Base-by-base conservation (phyloP, 768 basidiomycete species). In the Collybiopsis luxurians region DNA sequence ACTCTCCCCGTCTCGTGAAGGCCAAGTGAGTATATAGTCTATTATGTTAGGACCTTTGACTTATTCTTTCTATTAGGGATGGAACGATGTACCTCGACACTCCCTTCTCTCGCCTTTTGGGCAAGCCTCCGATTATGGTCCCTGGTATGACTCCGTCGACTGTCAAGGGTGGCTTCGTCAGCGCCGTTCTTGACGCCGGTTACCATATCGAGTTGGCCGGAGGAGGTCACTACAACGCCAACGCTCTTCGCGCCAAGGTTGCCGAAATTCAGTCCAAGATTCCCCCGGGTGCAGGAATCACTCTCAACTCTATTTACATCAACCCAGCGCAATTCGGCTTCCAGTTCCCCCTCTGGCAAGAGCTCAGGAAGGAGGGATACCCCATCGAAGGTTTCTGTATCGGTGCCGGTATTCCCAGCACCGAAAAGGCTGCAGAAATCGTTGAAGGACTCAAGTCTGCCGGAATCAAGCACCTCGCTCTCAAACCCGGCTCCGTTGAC, bases 341-440 rank as follows among this genome's bases (percentile, higher is more conserved):
- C 89, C 96, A 99, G 71, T 85, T 93, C 71, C 97, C 97, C 17
- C 78, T 98, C 13, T 99, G 97, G 97, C 92, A 95, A 70, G 92
- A 97, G 73, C 90, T 99, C 90, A 87, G 92, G 60, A 86, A 86
- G 57, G 97, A 98, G 71, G 96, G 96, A 55, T 75, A 95, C 2
- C 97, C 97, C 12, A 79, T 98, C 60, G 96, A 99, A 76, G 97
- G 97, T n/a, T 96, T 99, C 75, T 98, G 95, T 69, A 92, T 98
- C 58, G 97, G 96, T 39, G 97, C 97, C 45, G 97, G 96, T 66
- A 92, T 99, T 63, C 97, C 97, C 9, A 90, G 83, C 63, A 93
- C 93, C 1, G 97, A 98, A 74, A 99, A 98, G 74, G 95, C 96
- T 2, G 87, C 87, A 44, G 96, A 98, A 73, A 98, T 99, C 73